Evolutionary conservation across 495 filamentous ascomycete species (phyloP).

Genomic region (Hypomontagnella monticulosa): DNA sequence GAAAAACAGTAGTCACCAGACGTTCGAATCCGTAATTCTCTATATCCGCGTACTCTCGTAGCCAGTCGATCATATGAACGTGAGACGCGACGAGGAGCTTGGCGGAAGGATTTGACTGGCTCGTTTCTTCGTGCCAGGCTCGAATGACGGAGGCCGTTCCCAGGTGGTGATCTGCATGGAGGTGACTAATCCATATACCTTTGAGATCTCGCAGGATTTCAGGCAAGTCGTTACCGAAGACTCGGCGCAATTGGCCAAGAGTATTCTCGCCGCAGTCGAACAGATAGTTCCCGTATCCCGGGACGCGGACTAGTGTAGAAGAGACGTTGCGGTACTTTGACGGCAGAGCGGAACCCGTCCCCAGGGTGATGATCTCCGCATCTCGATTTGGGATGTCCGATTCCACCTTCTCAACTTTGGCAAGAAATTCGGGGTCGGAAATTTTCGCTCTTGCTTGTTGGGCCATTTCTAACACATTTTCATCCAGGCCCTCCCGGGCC

Average conservation of each 20-base stretch:
- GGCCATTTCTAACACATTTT: constrained; percentile 63
- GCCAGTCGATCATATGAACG: constrained; percentile 71
- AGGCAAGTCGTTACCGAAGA: constrained; percentile 71
- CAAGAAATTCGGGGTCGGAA: constrained; percentile 49
- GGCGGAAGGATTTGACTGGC: constrained; percentile 25
- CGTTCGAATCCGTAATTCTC: constrained; percentile 78
- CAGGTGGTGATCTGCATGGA: constrained; percentile 96
- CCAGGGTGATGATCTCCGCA: constrained; percentile 84
- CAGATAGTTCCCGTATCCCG: constrained; percentile 83
- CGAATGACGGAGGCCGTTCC: constrained; percentile 80
- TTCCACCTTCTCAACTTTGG: constrained; percentile 52
- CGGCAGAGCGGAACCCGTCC: constrained; percentile 88
- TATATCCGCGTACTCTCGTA: constrained; percentile 78
- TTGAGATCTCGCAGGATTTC: constrained; percentile 80
- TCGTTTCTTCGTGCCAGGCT: constrained; percentile 73
- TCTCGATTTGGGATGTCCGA: constrained; percentile 72
- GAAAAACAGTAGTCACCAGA: constrained; percentile 44
- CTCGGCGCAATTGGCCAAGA: constrained; percentile 85
- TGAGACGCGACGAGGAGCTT: constrained; percentile 65
- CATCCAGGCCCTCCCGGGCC: constrained; percentile 26
- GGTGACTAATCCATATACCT: constrained; percentile 91
- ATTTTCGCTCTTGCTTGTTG: constrained; percentile 56
- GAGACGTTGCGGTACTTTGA: constrained; percentile 97
- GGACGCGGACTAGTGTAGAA: constrained; percentile 82
- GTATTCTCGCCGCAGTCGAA: constrained; percentile 95